These are phyloP conservation scores for Psilocybe azurescens DNA, from an alignment of 768 basidiomycete genomes.

Conservation along the genomic window DNA sequence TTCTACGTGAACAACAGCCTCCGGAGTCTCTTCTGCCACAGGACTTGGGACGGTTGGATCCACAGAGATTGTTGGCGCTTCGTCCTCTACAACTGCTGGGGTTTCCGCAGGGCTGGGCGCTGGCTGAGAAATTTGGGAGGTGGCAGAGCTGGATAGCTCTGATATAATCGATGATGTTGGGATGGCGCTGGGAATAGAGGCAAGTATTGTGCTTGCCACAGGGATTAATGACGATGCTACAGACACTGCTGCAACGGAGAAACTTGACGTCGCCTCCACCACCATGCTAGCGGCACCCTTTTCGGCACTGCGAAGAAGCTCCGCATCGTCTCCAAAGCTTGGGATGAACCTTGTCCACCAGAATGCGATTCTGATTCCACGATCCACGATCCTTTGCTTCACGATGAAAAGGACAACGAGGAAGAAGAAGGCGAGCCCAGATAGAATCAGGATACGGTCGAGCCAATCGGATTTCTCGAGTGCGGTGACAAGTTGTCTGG, in stretches of 20 bases:
- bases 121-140: background rate
- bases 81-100: background rate
- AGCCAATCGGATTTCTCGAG: conserved; percentile 92
- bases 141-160: background rate
- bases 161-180: background rate
- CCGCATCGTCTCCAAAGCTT: conserved; percentile 43
- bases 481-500: conserved; percentile 83
- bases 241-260: conserved; percentile 14
- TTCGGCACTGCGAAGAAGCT: conserved; percentile 37
- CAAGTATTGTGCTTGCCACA: conserved; percentile 2
- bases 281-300: conserved; percentile 30
- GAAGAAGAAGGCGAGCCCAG: conserved; percentile 81
- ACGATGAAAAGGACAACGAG: conserved; percentile 88
- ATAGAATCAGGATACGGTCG: conserved; percentile 86
- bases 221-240: conserved; percentile 18
- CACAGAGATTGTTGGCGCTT: background rate
- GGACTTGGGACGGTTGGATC: background rate
- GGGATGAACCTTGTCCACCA: conserved; percentile 90
- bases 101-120: background rate
- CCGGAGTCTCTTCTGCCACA: background rate
- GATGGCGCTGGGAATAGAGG: conserved; percentile 7
- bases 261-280: conserved; percentile 7
- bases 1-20: conserved; percentile 19
- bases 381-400: conserved; percentile 86
- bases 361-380: conserved; percentile 76